A percentile compares a stretch with the other conserved stretches of the same genome.
phyloP scores from a whole-genome alignment of 305 asterid species.

The Withania somnifera region DNA sequence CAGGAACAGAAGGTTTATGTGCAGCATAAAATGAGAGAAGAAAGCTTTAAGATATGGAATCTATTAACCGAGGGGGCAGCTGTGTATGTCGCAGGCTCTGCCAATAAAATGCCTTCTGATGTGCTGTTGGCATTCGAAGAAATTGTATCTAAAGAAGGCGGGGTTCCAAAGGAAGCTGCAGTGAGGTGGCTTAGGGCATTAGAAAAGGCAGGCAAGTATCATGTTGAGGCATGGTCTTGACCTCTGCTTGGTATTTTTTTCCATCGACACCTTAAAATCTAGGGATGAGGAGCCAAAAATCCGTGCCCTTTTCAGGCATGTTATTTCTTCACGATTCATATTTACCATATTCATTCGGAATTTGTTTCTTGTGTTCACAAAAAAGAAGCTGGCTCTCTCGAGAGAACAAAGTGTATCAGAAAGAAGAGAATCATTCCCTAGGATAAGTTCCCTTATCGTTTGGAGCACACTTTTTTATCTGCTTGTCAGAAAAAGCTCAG shows the following conservation, averaged over 20 bases:
- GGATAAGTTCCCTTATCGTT: neutral
- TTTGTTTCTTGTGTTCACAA: neutral
- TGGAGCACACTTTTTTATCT: neutral
- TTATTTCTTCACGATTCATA: neutral
- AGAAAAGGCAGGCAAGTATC: constrained; percentile 75
- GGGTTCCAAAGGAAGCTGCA: constrained; percentile 57
- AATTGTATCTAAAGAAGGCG: constrained; percentile 44
- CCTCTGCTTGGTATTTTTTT: neutral
- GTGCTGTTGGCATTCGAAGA: constrained; percentile 71
- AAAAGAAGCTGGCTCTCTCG: neutral
- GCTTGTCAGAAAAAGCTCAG: neutral
- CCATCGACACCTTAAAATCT: neutral
- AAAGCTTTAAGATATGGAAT: constrained; percentile 53
- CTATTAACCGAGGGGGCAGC: constrained; percentile 67
- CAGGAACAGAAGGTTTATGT: constrained; percentile 78
- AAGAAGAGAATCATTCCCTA: neutral
- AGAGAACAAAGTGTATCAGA: neutral
- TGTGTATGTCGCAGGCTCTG: constrained; percentile 86
- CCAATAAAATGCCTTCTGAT: constrained; percentile 84
- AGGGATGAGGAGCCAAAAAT: neutral
- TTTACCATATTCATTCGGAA: neutral
- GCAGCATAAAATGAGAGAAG: constrained; percentile 77
- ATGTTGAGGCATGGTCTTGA: constrained; percentile 90
- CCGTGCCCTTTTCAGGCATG: neutral
- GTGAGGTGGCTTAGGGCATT: constrained; percentile 53